phyloP scores from a whole-genome alignment of 2,329 filamentous ascomycete genomes.

The Corniculantispora saksenae region DNA sequence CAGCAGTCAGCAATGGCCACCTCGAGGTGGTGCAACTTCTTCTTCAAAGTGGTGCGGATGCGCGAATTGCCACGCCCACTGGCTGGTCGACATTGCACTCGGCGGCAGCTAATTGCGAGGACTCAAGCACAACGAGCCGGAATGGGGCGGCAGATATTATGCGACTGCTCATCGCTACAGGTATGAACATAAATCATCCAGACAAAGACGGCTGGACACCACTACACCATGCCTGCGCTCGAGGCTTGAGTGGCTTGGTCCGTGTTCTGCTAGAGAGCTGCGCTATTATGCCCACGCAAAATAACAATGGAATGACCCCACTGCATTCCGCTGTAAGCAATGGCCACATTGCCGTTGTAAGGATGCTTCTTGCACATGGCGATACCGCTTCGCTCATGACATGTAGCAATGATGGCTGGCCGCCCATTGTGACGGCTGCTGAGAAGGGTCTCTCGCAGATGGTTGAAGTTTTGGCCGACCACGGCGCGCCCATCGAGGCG shows the following conservation, averaged over 20 bases:
- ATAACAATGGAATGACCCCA: neutral
- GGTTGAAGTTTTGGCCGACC: neutral
- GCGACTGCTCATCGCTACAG: neutral
- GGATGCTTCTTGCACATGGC: neutral
- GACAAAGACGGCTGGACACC: slow-evolving; percentile 14
- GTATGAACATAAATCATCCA: slow-evolving; percentile 6
- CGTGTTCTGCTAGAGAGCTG: slow-evolving; percentile 8
- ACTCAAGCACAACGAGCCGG: neutral
- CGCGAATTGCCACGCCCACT: slow-evolving; percentile 8
- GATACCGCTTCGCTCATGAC: neutral
- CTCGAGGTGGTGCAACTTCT: slow-evolving; percentile 2
- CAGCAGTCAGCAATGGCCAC: slow-evolving; percentile 10
- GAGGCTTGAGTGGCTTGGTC: slow-evolving; percentile 10
- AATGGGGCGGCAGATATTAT: slow-evolving; percentile 6
- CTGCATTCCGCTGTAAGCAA: neutral
- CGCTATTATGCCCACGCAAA: neutral
- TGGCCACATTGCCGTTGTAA: slow-evolving; percentile 11
- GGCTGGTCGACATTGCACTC: slow-evolving; percentile 12
- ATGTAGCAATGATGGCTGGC: neutral
- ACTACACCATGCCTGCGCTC: slow-evolving; percentile 7
- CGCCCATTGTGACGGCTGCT: neutral
- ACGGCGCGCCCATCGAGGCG: neutral
- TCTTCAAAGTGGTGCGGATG: slow-evolving; percentile 12
- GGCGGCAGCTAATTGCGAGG: neutral
- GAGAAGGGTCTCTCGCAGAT: neutral